Evolutionary conservation across 257 asterid species (phyloP), one percentile per base, ranked within the genome.

Genomic region (Coffea eugenioides): DNA sequence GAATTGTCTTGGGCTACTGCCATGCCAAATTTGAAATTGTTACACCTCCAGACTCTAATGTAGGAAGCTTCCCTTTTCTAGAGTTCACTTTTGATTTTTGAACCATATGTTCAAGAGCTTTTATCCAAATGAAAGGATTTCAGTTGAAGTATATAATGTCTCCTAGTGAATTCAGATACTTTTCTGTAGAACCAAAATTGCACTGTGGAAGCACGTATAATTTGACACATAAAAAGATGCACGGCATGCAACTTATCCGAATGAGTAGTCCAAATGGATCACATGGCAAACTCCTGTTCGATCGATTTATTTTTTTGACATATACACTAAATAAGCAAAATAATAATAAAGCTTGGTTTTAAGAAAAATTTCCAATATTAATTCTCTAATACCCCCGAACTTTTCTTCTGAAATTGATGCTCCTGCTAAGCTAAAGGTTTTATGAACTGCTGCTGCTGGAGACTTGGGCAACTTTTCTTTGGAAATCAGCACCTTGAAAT

Each of bases 81-180:
- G 34, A 31, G 34, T 31, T 31, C 34, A 31, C 34, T 0, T 31
- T 31, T 31, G 73, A 88, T 88, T 89, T 91, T 94, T 68, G 97
- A 87, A 79, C 97, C 90, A 61, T 85, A 83, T 4, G 92, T 79
- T 34, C 94, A 93, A 79, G 85, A 85, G 77, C 90, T 95, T 79
- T 91, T 94, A 84, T 94, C 98, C 85, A 89, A 86, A 78, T 87
- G 93, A 86, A 87, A 84, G 20, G 97, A 90, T 81, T 92, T 91
- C 71, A 90, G 98, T 65, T 95, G 89, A 75, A 91, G 89, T 77
- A 90, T 85, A 80, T 87, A 86, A 72, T 94, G 88, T 57, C 94
- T 31, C 34, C 34, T 31, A 31, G 34, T 31, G 34, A 31, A 31
- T 31, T 31, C 34, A 31, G 1, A 31, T 31, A 31, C 34, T 31